Conservation (phyloP, 495 filamentous ascomycete species). For the Daldinia vernicosa region DNA sequence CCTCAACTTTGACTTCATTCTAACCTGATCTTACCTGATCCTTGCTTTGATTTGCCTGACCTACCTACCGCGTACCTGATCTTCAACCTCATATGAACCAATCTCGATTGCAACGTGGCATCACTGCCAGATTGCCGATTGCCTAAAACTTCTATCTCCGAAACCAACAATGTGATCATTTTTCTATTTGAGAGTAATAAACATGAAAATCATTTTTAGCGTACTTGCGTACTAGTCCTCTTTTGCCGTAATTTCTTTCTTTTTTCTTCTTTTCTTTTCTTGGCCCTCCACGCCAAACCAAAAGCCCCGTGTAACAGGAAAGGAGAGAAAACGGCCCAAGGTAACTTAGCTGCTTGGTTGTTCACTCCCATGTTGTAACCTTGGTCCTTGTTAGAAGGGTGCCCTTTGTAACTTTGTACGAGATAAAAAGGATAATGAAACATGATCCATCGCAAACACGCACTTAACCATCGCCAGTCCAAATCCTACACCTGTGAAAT, state of each 20-base stretch:
- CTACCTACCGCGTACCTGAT: too few relatives aligned
- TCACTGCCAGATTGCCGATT: slow-evolving; percentile 13
- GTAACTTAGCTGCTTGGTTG: not conserved
- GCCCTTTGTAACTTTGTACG: slow-evolving; percentile 2
- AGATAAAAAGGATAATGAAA: slow-evolving; percentile 31
- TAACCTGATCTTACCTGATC: slow-evolving; percentile 9
- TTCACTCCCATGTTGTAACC: slow-evolving; percentile 5
- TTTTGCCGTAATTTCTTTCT: slow-evolving; percentile 32
- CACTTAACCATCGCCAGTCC: slow-evolving; percentile 15
- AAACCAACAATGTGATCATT: slow-evolving; percentile 22
- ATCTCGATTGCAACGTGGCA: slow-evolving; percentile 37
- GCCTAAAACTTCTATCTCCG: slow-evolving; percentile 9
- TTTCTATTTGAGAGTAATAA: slow-evolving; percentile 32
- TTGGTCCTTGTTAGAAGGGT: not conserved
- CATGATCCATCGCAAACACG: slow-evolving; percentile 30
- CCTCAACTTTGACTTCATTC: slow-evolving; percentile 44
- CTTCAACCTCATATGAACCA: not conserved
- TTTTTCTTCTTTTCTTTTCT: slow-evolving; percentile 12
- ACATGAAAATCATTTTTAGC: slow-evolving; percentile 26
- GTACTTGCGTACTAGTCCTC: slow-evolving; percentile 42
- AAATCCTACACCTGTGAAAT: slow-evolving; percentile 12
- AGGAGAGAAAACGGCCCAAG: not conserved
- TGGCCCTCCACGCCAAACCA: slow-evolving; percentile 24
- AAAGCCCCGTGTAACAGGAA: slow-evolving; percentile 17
- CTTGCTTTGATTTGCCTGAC: too few relatives aligned